Evolutionary conservation across 148 eudicot species (phyloP), one percentile per base, ranked within the genome.

Genomic region (Rhododendron williamsianum): DNA sequence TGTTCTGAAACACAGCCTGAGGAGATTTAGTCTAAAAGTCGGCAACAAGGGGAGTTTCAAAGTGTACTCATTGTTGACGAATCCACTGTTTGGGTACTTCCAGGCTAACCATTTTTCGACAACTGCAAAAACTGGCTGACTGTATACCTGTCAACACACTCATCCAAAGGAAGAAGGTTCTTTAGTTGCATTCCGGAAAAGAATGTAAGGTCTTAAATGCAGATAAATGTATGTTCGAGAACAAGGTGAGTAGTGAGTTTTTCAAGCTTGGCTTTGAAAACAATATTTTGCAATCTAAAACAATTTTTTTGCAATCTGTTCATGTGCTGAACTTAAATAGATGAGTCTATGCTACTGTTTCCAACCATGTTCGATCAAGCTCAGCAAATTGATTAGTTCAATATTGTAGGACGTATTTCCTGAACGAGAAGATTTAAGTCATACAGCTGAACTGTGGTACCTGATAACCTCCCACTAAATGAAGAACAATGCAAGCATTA

Each of bases 391-490:
- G 60, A 54, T 19, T 54, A 54, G 23, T 54, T 54, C 21, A 15
- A 15, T 54, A 54, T 54, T 4, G 21, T 54, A 2, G 7, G 60
- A 54, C 21, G 0, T 16, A 54, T 54, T 54, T 54, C 21, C 18
- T 54, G 60, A 74, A 38, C n/a, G 21, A 74, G 9, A 74, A 6
- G 10, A 74, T 74, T 74, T 74, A 19, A 19, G 48, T 2, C 0
- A 38, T 74, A 8, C 2, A 18, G 23, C 38, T 35, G 19, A 18
- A 74, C 18, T 16, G 18, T 74, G 23, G 81, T 82, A 95, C 97
- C 98, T 96, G 99, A 88, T 93, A 96, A 81, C 92, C 98, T 86
- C 99, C 99, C 71, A 94, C 85, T 18, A 95, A 90, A 85, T 96
- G 99, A 83, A 95, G 86, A 88, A 92, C 89, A 73, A 94, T 88